Conservation (phyloP, 257 asterid genomes). For the Anisodus acutangulus region DNA sequence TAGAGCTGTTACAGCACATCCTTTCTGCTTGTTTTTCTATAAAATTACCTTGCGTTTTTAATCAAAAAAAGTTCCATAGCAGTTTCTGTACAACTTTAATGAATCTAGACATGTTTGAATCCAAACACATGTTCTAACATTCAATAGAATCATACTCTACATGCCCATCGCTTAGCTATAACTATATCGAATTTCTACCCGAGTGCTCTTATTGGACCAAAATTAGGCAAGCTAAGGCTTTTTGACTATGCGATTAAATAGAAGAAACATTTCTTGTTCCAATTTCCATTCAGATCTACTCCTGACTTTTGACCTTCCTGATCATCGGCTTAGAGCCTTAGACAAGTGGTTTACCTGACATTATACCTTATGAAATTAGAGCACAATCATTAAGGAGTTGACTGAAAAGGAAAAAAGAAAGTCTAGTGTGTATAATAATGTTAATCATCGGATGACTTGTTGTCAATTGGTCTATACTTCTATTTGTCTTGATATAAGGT, state of each 20-base stretch:
- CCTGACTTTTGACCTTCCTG: slow-evolving; percentile 7
- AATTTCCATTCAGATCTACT: neutral
- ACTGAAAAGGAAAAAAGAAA: neutral
- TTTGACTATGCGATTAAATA: neutral
- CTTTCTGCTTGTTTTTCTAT: neutral
- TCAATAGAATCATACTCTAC: neutral
- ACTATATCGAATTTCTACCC: neutral
- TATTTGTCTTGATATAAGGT: neutral
- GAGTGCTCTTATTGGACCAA: slow-evolving; percentile 15
- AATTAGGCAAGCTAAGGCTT: neutral
- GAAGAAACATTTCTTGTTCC: slow-evolving; percentile 15
- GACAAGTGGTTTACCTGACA: slow-evolving; percentile 13
- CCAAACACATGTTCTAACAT: neutral
- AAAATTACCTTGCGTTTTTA: neutral
- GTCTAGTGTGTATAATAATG: slow-evolving; percentile 20
- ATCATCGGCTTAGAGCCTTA: neutral
- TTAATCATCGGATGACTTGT: neutral
- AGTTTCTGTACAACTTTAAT: neutral
- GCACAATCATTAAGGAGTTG: neutral
- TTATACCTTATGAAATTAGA: neutral
- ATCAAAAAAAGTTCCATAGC: neutral
- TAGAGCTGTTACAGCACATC: neutral
- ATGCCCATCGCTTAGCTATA: slow-evolving; percentile 1
- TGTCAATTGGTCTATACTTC: slow-evolving; percentile 3
- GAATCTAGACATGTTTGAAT: neutral